Conservation (phyloP, 148 eudicot genomes). For the Cornus kousa region DNA sequence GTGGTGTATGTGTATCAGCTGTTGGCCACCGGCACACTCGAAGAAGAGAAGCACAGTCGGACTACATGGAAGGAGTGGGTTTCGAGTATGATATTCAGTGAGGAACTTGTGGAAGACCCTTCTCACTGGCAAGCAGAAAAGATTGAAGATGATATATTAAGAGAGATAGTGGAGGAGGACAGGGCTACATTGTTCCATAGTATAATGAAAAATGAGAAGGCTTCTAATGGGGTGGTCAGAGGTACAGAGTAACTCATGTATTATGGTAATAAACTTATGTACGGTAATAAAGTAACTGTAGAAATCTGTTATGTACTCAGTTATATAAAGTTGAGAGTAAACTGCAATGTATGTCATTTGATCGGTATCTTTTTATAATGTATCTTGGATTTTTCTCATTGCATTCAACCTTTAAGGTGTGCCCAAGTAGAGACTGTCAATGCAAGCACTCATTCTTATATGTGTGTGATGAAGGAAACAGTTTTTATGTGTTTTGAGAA, state of each 20-base stretch:
- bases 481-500: too few relatives aligned
- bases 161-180: conserved; percentile 93
- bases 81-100: conserved; percentile 94
- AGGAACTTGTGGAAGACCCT: conserved; percentile 87
- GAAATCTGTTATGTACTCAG: neutral
- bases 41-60: conserved; percentile 78
- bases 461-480: too few relatives aligned
- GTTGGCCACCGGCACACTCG: conserved; percentile 72
- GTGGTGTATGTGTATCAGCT: conserved; percentile 91
- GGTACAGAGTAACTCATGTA: conserved; percentile 15
- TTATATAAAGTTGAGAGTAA: too few relatives aligned
- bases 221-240: conserved; percentile 51
- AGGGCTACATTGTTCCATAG: conserved; percentile 75
- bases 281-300: neutral
- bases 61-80: conserved; percentile 99
- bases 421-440: too few relatives aligned
- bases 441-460: too few relatives aligned
- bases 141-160: conserved; percentile 79
- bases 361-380: too few relatives aligned
- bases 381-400: too few relatives aligned
- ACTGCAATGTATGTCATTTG: too few relatives aligned
- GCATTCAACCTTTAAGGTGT: too few relatives aligned
- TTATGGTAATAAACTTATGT: neutral
- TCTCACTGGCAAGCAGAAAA: conserved; percentile 91
- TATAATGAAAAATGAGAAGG: conserved; percentile 92